Evolutionary conservation across 176 grass and related monocot species (phyloP).

Genomic region (Areca catechu): DNA sequence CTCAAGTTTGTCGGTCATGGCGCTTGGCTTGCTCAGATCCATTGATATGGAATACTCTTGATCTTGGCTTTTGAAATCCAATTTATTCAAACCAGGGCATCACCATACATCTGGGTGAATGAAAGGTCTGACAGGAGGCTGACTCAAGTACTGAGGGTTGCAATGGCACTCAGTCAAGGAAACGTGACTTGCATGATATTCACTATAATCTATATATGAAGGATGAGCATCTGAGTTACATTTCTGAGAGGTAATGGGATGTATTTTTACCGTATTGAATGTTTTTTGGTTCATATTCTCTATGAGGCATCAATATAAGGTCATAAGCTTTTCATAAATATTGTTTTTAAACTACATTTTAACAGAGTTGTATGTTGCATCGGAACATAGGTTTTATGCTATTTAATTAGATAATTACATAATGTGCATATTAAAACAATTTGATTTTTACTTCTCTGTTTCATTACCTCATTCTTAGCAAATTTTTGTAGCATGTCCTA

Average conservation of each 20-base stretch:
- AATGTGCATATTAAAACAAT: too few relatives aligned
- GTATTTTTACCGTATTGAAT: too few relatives aligned
- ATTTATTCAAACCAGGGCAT: constrained; percentile 81
- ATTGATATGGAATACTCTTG: constrained; percentile 85
- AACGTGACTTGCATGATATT: constrained; percentile 81
- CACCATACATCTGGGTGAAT: constrained; percentile 85
- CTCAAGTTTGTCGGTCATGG: constrained; percentile 76
- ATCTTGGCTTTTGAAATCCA: constrained; percentile 71
- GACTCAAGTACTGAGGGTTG: constrained; percentile 57
- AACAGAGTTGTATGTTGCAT: too few relatives aligned
- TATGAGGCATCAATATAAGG: too few relatives aligned
- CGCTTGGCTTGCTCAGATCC: constrained; percentile 79
- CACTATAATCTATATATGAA: constrained; percentile 98
- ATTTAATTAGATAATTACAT: too few relatives aligned
- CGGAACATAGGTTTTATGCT: neutral
- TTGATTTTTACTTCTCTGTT: too few relatives aligned
- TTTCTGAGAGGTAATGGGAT: constrained; percentile 69
- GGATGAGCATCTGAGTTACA: constrained; percentile 85
- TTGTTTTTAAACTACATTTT: too few relatives aligned
- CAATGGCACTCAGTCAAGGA: constrained; percentile 64
- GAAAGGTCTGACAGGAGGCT: constrained; percentile 80
- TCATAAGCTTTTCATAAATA: too few relatives aligned
- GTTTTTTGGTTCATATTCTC: too few relatives aligned
- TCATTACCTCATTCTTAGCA: too few relatives aligned
- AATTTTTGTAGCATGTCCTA: too few relatives aligned